Conservation (phyloP, 768 basidiomycete species). For the Calocybe cyanea region DNA sequence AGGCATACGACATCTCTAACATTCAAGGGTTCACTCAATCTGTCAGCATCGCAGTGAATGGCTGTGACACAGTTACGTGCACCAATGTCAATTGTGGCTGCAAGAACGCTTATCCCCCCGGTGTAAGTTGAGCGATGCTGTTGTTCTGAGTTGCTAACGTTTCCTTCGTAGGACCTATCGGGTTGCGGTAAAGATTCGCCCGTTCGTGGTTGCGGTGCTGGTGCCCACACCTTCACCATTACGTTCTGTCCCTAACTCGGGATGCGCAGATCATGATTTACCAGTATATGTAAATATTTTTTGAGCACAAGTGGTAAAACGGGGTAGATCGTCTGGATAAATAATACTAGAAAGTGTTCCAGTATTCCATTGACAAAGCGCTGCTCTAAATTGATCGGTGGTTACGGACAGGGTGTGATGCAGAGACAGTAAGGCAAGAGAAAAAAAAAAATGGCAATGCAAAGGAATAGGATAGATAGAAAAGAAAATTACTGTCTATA, state of each 20-base stretch:
- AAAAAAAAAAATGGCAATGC: background rate
- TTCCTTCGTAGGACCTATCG: conserved; percentile 24
- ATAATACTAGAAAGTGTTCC: too few relatives aligned
- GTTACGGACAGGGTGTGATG: too few relatives aligned
- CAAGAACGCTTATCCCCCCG: conserved; percentile 27
- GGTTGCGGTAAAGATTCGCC: conserved; percentile 37
- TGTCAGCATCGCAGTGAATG: conserved; percentile 29
- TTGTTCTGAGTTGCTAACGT: too few relatives aligned
- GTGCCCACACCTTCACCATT: conserved; percentile 29
- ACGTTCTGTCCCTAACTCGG: conserved; percentile 27
- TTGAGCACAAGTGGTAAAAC: too few relatives aligned
- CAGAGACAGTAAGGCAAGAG: background rate
- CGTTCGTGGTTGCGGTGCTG: conserved; percentile 32
- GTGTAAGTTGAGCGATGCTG: too few relatives aligned
- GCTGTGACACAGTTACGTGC: conserved; percentile 37
- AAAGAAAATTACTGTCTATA: conserved; percentile 2
- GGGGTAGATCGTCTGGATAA: too few relatives aligned
- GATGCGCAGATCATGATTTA: background rate
- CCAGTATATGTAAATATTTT: background rate
- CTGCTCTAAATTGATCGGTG: too few relatives aligned
- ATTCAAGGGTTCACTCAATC: conserved; percentile 41
- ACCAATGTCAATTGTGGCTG: conserved; percentile 34
- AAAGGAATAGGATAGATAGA: conserved; percentile 5
- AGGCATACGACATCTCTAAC: conserved; percentile 42
- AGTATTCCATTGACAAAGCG: too few relatives aligned